These are phyloP conservation scores for Aspergillus sojae DNA, from an alignment of 2,329 filamentous ascomycete genomes.

Conservation along the genomic window DNA sequence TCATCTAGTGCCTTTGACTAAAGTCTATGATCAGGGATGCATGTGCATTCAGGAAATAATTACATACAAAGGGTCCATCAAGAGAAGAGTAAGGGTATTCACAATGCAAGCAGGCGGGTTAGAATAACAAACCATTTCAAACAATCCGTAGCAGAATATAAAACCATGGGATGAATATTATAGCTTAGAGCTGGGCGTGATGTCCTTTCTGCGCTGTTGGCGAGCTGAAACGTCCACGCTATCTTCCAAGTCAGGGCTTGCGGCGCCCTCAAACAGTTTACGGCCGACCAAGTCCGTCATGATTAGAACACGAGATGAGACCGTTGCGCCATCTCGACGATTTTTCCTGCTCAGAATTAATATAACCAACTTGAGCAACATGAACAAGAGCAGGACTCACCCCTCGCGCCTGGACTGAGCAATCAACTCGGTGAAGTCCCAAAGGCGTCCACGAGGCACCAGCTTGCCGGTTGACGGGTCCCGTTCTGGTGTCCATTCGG, in stretches of 20 bases:
- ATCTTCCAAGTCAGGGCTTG: constrained; percentile 26
- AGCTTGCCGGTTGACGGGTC: constrained; percentile 64
- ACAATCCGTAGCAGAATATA: not conserved
- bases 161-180: constrained; percentile 15
- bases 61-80: not conserved
- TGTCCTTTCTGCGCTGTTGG: constrained; percentile 40
- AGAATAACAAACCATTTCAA: not conserved
- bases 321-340: constrained; percentile 86
- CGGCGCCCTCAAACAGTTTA: constrained; percentile 60
- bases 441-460: constrained; percentile 73
- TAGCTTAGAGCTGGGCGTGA: constrained; percentile 37
- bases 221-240: constrained; percentile 37
- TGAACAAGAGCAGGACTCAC: constrained; percentile 28
- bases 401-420: constrained; percentile 82
- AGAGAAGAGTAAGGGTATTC: not conserved
- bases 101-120: not conserved
- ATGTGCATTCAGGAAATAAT: not conserved
- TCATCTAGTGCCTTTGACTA: too few relatives aligned
- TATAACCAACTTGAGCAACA: not conserved
- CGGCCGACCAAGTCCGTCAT: constrained; percentile 75
- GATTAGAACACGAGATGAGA: constrained; percentile 76
- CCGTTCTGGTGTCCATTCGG: constrained; percentile 73
- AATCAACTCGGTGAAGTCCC: constrained; percentile 90
- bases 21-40: too few relatives aligned
- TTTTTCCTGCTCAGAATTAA: constrained; percentile 65